Base-by-base conservation (phyloP, 2,329 filamentous ascomycete species). In the Beauveria brongniartii region DNA sequence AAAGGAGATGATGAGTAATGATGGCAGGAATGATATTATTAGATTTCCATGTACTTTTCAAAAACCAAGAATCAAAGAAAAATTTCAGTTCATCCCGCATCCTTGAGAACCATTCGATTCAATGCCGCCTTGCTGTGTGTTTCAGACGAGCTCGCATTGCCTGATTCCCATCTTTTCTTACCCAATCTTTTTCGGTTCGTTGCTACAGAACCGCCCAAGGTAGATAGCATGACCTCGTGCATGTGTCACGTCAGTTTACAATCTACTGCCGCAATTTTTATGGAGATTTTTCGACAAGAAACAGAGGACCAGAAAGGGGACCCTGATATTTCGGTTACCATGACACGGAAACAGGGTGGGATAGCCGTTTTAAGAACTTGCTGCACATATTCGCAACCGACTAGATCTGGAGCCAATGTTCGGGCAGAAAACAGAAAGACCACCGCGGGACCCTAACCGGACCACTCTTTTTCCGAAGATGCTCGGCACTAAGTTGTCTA, bases 401-500 rank as follows among this genome's bases (percentile, higher is more conserved):
- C 87, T 90, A 46, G 80, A 0, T 80, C 78, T 0, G 78, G 73
- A 3, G 82, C 80, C 8, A 0, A 91, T 87, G 70, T 90, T 90
- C 86, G 2, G 86, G 86, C 30, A 30, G 62, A 83, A 80, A 28
- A 83, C 80, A 28, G 78, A 80, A 75, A 80, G 83, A 7, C 76
- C 79, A 43, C 82, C 82, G 0, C 75, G 66, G 76, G 66, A 1
- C 75, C 75, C 41, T n/a, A 77, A 83, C 0, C 74, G 71, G 3
- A 65, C 65, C 40, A 80, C 73, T 52, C 79, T 75, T 79, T 75
- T 44, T 85, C 4, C 73, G 74, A 51, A 90, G 78, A 3, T 90
- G 69, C 68, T 81, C 87, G 26, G 77, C 73, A 0, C 82, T 81
- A 4, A 90, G 73, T 0, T 77, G 75, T 69, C 86, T 88, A 1